Percentiles rank a stretch among this genome's conserved stretches.
Evolutionary conservation across 139 green algal species (phyloP).

Genomic region (Coelastrella sp.): DNA sequence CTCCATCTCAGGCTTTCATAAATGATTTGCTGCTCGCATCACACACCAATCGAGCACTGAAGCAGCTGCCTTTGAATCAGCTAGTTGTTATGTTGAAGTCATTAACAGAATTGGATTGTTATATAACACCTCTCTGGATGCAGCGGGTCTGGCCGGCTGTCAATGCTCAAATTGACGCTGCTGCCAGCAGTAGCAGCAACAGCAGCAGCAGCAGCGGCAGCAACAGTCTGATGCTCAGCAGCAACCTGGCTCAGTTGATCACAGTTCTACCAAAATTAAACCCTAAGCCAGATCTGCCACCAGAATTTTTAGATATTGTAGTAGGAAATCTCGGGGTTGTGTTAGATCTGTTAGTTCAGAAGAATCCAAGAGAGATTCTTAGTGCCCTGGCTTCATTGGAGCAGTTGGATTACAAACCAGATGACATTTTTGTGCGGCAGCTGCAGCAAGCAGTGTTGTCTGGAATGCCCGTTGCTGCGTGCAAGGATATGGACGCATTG

Average conservation of each 20-base stretch:
- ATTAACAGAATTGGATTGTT: neutral
- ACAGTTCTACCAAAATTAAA: neutral
- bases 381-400: neutral
- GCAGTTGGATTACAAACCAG: neutral
- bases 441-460: neutral
- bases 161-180: slow-evolving; percentile 23
- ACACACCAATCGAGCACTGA: slow-evolving; percentile 18
- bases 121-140: neutral
- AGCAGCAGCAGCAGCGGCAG: slow-evolving; percentile 1
- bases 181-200: slow-evolving; percentile 5
- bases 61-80: slow-evolving; percentile 19
- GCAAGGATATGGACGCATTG: slow-evolving; percentile 9
- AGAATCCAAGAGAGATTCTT: neutral
- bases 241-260: neutral
- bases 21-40: slow-evolving; percentile 24
- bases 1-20: neutral
- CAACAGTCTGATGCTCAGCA: neutral
- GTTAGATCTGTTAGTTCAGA: neutral
- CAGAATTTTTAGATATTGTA: slow-evolving; percentile 18
- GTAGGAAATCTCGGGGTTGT: slow-evolving; percentile 17
- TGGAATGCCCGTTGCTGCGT: neutral
- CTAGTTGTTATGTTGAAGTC: slow-evolving; percentile 30
- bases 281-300: slow-evolving; percentile 4
- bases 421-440: slow-evolving; percentile 32
- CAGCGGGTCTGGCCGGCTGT: slow-evolving; percentile 16